Conservation (phyloP, 2,329 filamentous ascomycete genomes). For the Penicillium occitanis region DNA sequence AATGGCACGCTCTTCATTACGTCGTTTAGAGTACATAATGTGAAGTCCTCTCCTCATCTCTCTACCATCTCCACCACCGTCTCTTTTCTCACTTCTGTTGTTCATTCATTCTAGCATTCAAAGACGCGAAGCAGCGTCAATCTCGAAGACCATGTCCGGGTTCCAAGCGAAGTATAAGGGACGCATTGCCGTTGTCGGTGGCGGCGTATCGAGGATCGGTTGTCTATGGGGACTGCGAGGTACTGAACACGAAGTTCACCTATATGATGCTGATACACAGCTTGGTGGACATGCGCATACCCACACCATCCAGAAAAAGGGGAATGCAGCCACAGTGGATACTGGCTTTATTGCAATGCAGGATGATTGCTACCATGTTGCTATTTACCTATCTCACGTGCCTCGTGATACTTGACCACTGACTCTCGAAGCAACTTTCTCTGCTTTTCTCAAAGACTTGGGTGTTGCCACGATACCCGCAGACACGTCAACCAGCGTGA, state of each 20-base stretch:
- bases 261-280: slow-evolving; percentile 11
- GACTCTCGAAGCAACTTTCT: neutral
- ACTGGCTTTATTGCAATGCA: slow-evolving; percentile 12
- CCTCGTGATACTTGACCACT: neutral
- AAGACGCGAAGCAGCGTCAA: neutral
- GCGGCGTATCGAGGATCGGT: slow-evolving; percentile 9
- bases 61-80: no score
- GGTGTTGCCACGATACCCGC: slow-evolving; percentile 2
- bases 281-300: slow-evolving; percentile 14
- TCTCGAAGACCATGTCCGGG: neutral
- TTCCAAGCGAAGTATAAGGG: neutral
- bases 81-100: no score
- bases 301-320: neutral
- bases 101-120: neutral
- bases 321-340: neutral
- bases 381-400: neutral
- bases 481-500: slow-evolving; percentile 15
- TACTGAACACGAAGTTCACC: neutral
- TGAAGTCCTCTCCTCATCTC: no score
- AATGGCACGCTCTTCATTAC: no score
- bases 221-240: slow-evolving; percentile 10
- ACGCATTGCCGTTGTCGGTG: slow-evolving; percentile 16
- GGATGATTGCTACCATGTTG: slow-evolving; percentile 6
- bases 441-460: neutral
- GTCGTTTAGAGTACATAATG: no score